These are phyloP conservation scores for Primulina huaijiensis DNA, from an alignment of 257 asterid genomes.

Conservation along the genomic window DNA sequence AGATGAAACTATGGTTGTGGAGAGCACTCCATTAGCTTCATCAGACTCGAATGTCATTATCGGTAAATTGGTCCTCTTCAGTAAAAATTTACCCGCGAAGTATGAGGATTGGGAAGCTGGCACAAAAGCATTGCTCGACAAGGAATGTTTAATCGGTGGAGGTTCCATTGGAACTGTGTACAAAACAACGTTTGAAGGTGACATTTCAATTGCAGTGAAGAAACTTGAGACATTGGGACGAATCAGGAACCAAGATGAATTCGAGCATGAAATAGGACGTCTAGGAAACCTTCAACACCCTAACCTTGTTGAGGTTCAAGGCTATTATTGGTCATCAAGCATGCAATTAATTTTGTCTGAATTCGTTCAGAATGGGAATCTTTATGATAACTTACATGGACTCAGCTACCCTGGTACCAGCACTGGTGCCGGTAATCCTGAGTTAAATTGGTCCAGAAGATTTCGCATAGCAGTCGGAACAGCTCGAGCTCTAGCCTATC, in stretches of 20 bases:
- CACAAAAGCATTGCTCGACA: slow-evolving; percentile 85
- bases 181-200: slow-evolving; percentile 70
- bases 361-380: slow-evolving; percentile 64
- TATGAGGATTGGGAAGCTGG: slow-evolving; percentile 98
- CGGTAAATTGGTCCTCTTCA: slow-evolving; percentile 83
- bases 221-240: slow-evolving; percentile 80
- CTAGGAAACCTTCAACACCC: slow-evolving; percentile 65
- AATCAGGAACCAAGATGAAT: slow-evolving; percentile 80
- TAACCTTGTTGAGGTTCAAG: slow-evolving; percentile 72
- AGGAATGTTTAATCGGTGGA: slow-evolving; percentile 73
- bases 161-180: slow-evolving; percentile 94
- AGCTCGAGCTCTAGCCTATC: slow-evolving; percentile 72
- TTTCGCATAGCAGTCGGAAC: slow-evolving; percentile 73
- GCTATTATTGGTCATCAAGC: slow-evolving; percentile 89
- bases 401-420: slow-evolving; percentile 63
- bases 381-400: slow-evolving; percentile 73
- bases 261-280: slow-evolving; percentile 78
- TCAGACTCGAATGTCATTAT: slow-evolving; percentile 70
- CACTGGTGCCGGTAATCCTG: slow-evolving; percentile 61
- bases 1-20: slow-evolving; percentile 50
- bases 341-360: slow-evolving; percentile 75
- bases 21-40: slow-evolving; percentile 77
- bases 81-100: slow-evolving; percentile 77
- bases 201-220: slow-evolving; percentile 75
- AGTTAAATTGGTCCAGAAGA: slow-evolving; percentile 71